Conservation (phyloP, 108 stramenopile genomes). For the Nitzschia sp. region DNA sequence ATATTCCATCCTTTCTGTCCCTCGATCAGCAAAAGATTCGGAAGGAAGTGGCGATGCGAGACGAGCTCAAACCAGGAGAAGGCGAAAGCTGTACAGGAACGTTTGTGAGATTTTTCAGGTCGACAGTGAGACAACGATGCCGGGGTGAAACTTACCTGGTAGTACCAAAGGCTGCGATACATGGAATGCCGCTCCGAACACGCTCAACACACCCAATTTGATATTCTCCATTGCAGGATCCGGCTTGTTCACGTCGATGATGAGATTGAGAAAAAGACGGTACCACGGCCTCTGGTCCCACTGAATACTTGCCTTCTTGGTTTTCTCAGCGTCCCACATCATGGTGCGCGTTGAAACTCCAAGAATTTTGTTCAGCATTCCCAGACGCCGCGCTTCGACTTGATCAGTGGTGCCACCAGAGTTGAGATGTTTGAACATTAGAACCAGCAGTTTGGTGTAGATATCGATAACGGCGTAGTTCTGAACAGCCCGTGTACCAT, state of each 20-base stretch:
- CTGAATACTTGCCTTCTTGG: constrained; percentile 25
- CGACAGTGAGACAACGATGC: not conserved
- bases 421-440: constrained; percentile 87
- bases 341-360: constrained; percentile 78
- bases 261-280: constrained; percentile 91
- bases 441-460: constrained; percentile 87
- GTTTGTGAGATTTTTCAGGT: no score
- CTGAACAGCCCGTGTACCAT: constrained; percentile 36
- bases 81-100: constrained; percentile 72
- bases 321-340: constrained; percentile 73
- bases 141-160: constrained; percentile 87
- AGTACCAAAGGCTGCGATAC: constrained; percentile 93
- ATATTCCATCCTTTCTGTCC: constrained; percentile 93
- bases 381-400: constrained; percentile 67
- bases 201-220: constrained; percentile 74
- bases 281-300: constrained; percentile 99
- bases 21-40: constrained; percentile 87
- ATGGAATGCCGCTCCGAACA: constrained; percentile 92
- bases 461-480: constrained; percentile 94
- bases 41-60: constrained; percentile 95
- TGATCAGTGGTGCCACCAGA: constrained; percentile 57
- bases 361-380: constrained; percentile 92
- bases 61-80: constrained; percentile 99
- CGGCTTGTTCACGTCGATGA: constrained; percentile 91
- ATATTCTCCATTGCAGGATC: constrained; percentile 77